Evolutionary conservation across 1,284 basidiomycete species (phyloP).

Genomic region (Tilletia caries): DNA sequence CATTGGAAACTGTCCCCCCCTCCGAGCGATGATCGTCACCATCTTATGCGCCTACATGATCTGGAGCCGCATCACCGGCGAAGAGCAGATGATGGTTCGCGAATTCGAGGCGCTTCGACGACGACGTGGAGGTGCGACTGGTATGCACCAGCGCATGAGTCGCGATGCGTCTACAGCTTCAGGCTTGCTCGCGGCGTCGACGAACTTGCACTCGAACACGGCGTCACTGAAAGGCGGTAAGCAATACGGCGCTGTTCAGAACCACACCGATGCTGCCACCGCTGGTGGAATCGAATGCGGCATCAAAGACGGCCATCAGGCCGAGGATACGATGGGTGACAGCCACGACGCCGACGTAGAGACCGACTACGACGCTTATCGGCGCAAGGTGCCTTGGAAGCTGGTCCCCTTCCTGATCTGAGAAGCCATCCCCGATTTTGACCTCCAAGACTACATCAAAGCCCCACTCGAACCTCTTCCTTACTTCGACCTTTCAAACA

Average conservation of each 20-base stretch:
- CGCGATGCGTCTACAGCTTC: neutral
- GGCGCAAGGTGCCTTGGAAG: constrained; percentile 1
- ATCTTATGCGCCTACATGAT: neutral
- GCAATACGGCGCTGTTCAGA: neutral
- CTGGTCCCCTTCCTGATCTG: neutral
- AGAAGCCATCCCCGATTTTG: neutral
- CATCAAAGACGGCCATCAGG: too few relatives aligned
- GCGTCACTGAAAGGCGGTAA: too few relatives aligned
- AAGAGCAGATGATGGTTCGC: neutral
- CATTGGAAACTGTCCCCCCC: neutral
- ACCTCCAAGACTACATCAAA: too few relatives aligned
- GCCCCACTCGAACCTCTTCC: too few relatives aligned
- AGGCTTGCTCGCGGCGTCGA: neutral
- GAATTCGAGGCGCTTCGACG: neutral
- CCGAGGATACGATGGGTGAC: too few relatives aligned
- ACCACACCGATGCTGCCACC: neutral
- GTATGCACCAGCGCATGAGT: neutral
- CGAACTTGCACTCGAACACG: neutral
- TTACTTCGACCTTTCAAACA: too few relatives aligned
- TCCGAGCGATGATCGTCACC: neutral
- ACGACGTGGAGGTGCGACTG: neutral
- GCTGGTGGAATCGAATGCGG: too few relatives aligned
- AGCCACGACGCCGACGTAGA: neutral
- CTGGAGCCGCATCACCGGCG: neutral
- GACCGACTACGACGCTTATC: neutral